phyloP scores from a whole-genome alignment of 1,284 basidiomycete genomes.

The Moesziomyces parantarcticus region DNA sequence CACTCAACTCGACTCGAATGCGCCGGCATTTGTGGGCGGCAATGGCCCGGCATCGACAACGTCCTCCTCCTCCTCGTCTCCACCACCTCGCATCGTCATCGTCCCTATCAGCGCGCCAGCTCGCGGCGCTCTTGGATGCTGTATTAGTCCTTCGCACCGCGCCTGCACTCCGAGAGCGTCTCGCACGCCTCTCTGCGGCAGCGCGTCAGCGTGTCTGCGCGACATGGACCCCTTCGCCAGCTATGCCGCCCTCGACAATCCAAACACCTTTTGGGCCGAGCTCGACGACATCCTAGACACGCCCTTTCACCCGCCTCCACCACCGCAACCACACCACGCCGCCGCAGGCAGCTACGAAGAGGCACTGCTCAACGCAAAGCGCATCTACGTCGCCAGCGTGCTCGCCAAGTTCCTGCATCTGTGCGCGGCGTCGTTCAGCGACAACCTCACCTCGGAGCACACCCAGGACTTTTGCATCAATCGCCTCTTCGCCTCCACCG shows the following conservation, averaged over 20 bases:
- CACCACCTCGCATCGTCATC: no score
- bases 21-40: no score
- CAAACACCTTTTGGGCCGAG: conserved; percentile 58
- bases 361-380: conserved; percentile 19
- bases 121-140: no score
- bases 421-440: conserved; percentile 51
- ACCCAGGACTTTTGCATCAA: conserved; percentile 54
- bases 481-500: conserved; percentile 44
- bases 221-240: conserved; percentile 56
- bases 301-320: conserved; percentile 23
- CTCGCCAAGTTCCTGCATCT: conserved; percentile 55
- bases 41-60: no score
- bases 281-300: conserved; percentile 58
- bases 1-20: no score
- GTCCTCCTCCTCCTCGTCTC: no score
- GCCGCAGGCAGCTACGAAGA: not conserved
- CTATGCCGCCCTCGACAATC: conserved; percentile 46
- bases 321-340: not conserved
- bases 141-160: no score
- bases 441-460: conserved; percentile 37
- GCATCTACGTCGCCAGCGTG: conserved; percentile 36
- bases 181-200: no score
- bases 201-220: no score
- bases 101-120: no score
- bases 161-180: no score